These are phyloP conservation scores for Neonectria ditissima DNA, from an alignment of 2,329 filamentous ascomycete genomes.

Conservation along the genomic window DNA sequence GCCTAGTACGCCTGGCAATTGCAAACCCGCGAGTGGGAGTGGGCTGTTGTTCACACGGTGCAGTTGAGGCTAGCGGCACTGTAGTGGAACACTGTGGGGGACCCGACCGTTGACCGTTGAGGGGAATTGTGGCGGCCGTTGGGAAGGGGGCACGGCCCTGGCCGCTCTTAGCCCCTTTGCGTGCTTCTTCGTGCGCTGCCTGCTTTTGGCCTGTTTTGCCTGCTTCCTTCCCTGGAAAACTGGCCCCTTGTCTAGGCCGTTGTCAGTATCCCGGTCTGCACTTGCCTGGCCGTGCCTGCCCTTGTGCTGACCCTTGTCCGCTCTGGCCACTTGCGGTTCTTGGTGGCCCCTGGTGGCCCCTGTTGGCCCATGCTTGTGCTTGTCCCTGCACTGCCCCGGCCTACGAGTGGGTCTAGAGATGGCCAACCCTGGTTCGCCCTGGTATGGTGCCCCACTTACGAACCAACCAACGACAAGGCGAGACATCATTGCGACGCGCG, in stretches of 20 bases:
- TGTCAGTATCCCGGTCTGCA: conserved; percentile 21
- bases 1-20: conserved; percentile 2
- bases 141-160: conserved; percentile 45
- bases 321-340: conserved; percentile 28
- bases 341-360: conserved; percentile 8
- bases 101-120: conserved; percentile 38
- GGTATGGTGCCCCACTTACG: conserved; percentile 39
- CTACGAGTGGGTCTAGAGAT: conserved; percentile 16
- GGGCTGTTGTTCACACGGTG: conserved; percentile 34
- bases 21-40: conserved; percentile 20
- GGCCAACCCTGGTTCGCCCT: conserved; percentile 24
- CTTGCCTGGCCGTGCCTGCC: conserved; percentile 27
- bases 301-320: conserved; percentile 33
- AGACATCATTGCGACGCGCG: conserved; percentile 41
- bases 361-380: neutral
- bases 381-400: neutral
- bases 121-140: conserved; percentile 43
- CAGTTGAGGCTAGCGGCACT: conserved; percentile 18
- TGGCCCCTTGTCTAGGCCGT: conserved; percentile 13
- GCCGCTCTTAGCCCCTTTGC: conserved; percentile 36
- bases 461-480: conserved; percentile 43
- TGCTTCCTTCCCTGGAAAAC: conserved; percentile 8
- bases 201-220: conserved; percentile 12
- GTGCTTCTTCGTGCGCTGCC: conserved; percentile 13
- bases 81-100: conserved; percentile 38